Evolutionary conservation across 345 rosid genomes (phyloP).

Genomic region (Alliaria petiolata): DNA sequence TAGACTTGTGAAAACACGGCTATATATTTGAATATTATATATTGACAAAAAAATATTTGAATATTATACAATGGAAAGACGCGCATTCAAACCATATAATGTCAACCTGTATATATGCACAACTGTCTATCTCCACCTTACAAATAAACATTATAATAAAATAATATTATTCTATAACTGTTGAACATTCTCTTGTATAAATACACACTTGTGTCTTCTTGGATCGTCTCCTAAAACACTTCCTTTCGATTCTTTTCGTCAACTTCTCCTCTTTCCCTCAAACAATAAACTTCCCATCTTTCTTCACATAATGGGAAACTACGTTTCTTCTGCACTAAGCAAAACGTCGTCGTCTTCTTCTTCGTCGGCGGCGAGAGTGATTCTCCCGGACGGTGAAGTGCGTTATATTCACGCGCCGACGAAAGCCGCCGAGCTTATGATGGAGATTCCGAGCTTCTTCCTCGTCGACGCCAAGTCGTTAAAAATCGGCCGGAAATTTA

Average conservation of each 20-base stretch:
- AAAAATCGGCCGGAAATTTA: conserved; percentile 55
- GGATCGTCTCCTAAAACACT: conserved; percentile 19
- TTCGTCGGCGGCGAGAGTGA: conserved; percentile 43
- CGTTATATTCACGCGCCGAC: conserved; percentile 45
- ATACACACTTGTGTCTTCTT: not conserved
- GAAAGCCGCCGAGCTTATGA: conserved; percentile 86
- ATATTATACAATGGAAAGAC: conserved; percentile 18
- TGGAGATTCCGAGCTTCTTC: conserved; percentile 80
- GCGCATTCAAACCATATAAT: conserved; percentile 33
- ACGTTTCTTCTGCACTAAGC: conserved; percentile 53
- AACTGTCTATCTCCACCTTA: conserved; percentile 38
- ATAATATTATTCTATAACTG: not conserved
- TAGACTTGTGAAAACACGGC: too few species aligned
- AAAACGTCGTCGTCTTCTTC: conserved; percentile 36
- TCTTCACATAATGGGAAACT: conserved; percentile 58
- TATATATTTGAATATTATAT: conserved; percentile 13
- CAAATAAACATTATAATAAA: not conserved
- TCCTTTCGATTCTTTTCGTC: not conserved
- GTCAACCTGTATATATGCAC: conserved; percentile 31
- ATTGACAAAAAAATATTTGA: too few species aligned
- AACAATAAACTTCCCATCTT: not conserved
- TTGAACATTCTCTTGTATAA: conserved; percentile 27
- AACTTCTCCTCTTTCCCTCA: not conserved
- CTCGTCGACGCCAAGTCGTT: conserved; percentile 63
- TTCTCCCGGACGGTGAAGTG: conserved; percentile 70